phyloP scores from a whole-genome alignment of 192 early-diverging fungal genomes.

The Phycomyces blakesleeanus region DNA sequence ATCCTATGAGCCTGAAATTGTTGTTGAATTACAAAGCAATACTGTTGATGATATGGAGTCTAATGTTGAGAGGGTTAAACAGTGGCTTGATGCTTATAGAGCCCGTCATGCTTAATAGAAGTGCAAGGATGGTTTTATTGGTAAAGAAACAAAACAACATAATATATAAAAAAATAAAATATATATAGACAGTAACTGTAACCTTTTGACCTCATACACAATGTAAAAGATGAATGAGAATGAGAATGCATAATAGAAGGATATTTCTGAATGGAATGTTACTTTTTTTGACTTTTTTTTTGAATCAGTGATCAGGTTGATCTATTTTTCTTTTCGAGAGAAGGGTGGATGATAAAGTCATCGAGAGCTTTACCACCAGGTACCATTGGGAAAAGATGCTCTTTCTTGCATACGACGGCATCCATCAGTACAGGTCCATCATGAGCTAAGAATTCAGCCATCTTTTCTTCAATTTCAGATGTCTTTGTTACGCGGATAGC shows the following conservation, averaged over 20 bases:
- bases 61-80: slow-evolving; percentile 76
- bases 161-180: too few species aligned
- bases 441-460: slow-evolving; percentile 86
- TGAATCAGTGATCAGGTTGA: too few species aligned
- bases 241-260: too few species aligned
- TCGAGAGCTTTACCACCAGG: slow-evolving; percentile 91
- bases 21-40: slow-evolving; percentile 79
- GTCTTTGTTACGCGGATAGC: slow-evolving; percentile 80
- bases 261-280: too few species aligned
- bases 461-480: slow-evolving; percentile 79
- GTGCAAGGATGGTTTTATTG: neutral
- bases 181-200: too few species aligned
- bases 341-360: slow-evolving; percentile 74
- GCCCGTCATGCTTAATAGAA: neutral
- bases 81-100: slow-evolving; percentile 58
- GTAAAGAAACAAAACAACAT: too few species aligned
- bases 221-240: too few species aligned
- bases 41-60: slow-evolving; percentile 87
- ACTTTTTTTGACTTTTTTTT: too few species aligned
- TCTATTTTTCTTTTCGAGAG: slow-evolving; percentile 17
- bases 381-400: slow-evolving; percentile 97
- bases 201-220: too few species aligned
- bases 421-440: slow-evolving; percentile 91
- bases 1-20: slow-evolving; percentile 74
- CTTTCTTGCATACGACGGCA: slow-evolving; percentile 83